Percentiles rank a stretch among this genome's conserved stretches.
Conservation (phyloP, 2,329 filamentous ascomycete genomes). For the Scedosporium aurantiacum region DNA sequence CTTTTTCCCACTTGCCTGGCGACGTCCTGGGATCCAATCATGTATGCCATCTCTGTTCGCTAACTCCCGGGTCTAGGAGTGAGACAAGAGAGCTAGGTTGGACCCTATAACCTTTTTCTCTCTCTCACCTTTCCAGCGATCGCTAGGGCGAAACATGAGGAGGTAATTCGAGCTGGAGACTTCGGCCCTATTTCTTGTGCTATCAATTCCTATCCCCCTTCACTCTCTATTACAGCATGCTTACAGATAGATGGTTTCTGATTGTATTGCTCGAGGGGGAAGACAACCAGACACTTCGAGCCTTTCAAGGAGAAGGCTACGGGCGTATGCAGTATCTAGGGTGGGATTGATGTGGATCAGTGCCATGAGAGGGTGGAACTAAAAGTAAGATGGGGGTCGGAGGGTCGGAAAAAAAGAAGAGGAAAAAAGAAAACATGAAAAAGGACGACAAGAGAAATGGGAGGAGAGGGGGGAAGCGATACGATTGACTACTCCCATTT, state of each 20-base stretch:
- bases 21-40: not conserved
- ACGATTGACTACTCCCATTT: not conserved
- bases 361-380: not conserved
- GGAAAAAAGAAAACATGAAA: not conserved
- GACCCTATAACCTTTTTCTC: not conserved
- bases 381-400: not conserved
- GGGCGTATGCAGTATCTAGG: not conserved
- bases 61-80: no score
- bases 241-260: no score
- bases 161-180: not conserved
- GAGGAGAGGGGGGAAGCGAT: not conserved
- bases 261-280: no score
- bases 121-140: not conserved
- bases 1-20: not conserved
- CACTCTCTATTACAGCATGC: no score
- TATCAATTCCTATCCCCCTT: not conserved
- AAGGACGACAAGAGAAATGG: not conserved
- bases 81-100: no score
- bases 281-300: no score
- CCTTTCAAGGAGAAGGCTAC: not conserved
- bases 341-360: not conserved
- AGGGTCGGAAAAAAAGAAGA: not conserved
- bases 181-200: not conserved
- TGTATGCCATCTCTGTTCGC: not conserved
- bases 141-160: not conserved